phyloP scores from a whole-genome alignment of 345 rosid species.

The Populus deltoides region DNA sequence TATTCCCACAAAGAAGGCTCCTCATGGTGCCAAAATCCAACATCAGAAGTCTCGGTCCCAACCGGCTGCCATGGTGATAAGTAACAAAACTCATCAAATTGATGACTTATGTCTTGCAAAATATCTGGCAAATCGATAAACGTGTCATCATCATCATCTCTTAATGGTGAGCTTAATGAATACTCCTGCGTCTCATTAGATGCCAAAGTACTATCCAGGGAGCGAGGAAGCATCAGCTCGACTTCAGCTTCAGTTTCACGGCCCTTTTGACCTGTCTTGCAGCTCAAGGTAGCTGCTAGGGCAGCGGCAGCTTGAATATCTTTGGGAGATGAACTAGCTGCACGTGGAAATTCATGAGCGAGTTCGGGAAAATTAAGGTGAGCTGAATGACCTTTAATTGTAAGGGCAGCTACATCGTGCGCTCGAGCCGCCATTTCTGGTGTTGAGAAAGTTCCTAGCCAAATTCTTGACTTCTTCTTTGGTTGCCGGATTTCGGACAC shows the following conservation, averaged over 20 bases:
- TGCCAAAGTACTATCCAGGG: conserved; percentile 30
- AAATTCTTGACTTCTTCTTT: conserved; percentile 83
- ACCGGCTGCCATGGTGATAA: conserved; percentile 38
- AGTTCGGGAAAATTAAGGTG: conserved; percentile 78
- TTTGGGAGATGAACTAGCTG: conserved; percentile 60
- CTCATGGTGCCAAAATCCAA: conserved; percentile 32
- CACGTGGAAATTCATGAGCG: conserved; percentile 59
- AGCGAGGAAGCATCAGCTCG: conserved; percentile 14
- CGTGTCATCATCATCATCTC: conserved; percentile 44
- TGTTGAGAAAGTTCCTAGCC: conserved; percentile 85
- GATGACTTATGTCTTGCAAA: conserved; percentile 32
- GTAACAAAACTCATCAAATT: conserved; percentile 44
- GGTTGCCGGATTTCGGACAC: conserved; percentile 92
- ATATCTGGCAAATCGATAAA: conserved; percentile 75
- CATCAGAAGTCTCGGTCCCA: conserved; percentile 18
- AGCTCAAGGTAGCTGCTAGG: conserved; percentile 52
- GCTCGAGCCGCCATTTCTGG: conserved; percentile 98
- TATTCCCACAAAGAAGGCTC: conserved; percentile 27
- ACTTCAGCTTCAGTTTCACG: not conserved
- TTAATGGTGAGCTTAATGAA: conserved; percentile 23
- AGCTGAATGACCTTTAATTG: conserved; percentile 73
- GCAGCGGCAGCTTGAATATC: conserved; percentile 89
- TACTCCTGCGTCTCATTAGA: conserved; percentile 33
- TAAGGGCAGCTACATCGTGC: conserved; percentile 80
- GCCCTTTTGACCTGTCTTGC: conserved; percentile 3